These are phyloP conservation scores for Fusarium sp. DNA, from an alignment of 2,329 filamentous ascomycete genomes.

Conservation along the genomic window DNA sequence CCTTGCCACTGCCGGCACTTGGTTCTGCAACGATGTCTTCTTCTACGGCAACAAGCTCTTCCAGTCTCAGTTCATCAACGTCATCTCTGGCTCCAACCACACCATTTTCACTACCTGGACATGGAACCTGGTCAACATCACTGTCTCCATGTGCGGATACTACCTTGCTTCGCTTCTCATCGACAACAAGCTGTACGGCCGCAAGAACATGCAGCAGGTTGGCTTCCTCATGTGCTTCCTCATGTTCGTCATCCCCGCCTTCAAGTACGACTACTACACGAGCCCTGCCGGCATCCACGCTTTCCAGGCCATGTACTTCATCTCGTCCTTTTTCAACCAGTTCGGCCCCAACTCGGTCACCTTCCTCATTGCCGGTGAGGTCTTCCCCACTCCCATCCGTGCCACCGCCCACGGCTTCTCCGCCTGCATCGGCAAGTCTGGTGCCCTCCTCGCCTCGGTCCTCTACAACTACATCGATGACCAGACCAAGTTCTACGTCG, in stretches of 20 bases:
- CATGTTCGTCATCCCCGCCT: slow-evolving; percentile 91
- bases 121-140: slow-evolving; percentile 93
- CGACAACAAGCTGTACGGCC: slow-evolving; percentile 96
- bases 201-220: slow-evolving; percentile 95
- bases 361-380: slow-evolving; percentile 95
- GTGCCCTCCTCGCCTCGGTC: slow-evolving; percentile 87
- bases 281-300: slow-evolving; percentile 76
- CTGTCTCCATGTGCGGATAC: slow-evolving; percentile 88
- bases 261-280: slow-evolving; percentile 88
- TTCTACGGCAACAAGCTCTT: slow-evolving; percentile 99
- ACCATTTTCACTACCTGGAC: slow-evolving; percentile 90
- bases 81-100: slow-evolving; percentile 76
- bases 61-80: slow-evolving; percentile 88
- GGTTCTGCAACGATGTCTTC: slow-evolving; percentile 98
- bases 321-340: slow-evolving; percentile 99
- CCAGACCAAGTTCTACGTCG: slow-evolving; percentile 88
- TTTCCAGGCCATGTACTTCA: slow-evolving; percentile 99
- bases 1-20: slow-evolving; percentile 85
- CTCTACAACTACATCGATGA: slow-evolving; percentile 95
- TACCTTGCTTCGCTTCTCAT: slow-evolving; percentile 90
- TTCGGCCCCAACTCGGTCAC: slow-evolving; percentile 97
- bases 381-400: slow-evolving; percentile 94
- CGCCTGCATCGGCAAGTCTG: slow-evolving; percentile 90
- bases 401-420: slow-evolving; percentile 95
- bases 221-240: slow-evolving; percentile 95